Base-by-base conservation (phyloP, 1,284 basidiomycete genomes). In the Mycena sp. region DNA sequence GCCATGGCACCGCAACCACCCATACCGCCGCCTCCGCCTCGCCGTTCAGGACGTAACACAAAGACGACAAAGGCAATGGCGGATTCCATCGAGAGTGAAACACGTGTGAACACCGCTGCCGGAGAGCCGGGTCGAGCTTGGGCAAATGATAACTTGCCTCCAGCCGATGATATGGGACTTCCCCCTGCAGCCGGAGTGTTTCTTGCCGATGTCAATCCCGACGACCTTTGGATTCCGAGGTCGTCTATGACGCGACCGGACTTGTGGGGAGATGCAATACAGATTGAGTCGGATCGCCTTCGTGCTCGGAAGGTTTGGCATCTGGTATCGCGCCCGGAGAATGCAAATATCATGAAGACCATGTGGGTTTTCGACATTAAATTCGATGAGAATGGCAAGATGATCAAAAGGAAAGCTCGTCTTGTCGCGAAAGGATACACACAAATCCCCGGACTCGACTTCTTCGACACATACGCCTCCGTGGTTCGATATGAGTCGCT, bases 281-380 rank as follows among this genome's bases (percentile, higher is more conserved):
- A 43, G n/a, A n/a, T n/a, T n/a, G n/a, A n/a, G n/a, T n/a, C n/a
- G n/a, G n/a, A n/a, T n/a, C n/a, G n/a, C n/a, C n/a, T n/a, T n/a
- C n/a, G n/a, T n/a, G n/a, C n/a, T n/a, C n/a, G n/a, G n/a, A n/a
- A n/a, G n/a, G n/a, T n/a, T n/a, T n/a, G n/a, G n/a, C n/a, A n/a
- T n/a, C n/a, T n/a, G n/a, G n/a, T n/a, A n/a, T n/a, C n/a, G n/a
- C n/a, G n/a, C n/a, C n/a, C n/a, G n/a, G n/a, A n/a, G n/a, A n/a
- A n/a, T n/a, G n/a, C n/a, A n/a, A 43, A 55, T 35, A 16, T 55
- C 40, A 16, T 55, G 53, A 55, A 55, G 28, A 55, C 40, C 7
- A 55, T 55, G 53, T 55, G 53, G 53, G 53, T 55, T 5, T 55
- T 55, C 40, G 53, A 3, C 1, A 37, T 55, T 12, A 55, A 55